Base-by-base conservation (phyloP, 257 asterid species). In the Prunella vulgaris region DNA sequence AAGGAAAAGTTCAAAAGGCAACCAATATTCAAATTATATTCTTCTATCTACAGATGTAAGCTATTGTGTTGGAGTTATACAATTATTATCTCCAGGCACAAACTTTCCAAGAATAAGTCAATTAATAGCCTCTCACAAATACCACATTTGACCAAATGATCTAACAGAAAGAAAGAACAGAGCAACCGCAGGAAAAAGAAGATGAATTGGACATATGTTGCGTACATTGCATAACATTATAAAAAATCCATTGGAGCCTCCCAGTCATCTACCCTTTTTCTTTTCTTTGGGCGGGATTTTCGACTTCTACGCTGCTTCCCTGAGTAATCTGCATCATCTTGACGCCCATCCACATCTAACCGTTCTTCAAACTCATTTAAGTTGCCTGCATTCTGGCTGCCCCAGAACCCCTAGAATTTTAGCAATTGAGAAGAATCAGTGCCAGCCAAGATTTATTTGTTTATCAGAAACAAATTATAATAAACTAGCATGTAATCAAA, bases 241-340 rank as follows among this genome's bases (percentile, higher is more conserved):
- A 78, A 61, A 75, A 70, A 88, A 64, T 86, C 95, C 88, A 88
- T 84, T 5, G 94, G 95, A 6, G 79, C 81, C 81, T 84, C 87
- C 93, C 83, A 86, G 0, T 86, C 87, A 75, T 76, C 85, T 1
- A 10, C 27, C 1, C 74, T 28, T 71, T 77, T 81, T 74, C 77
- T 70, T 35, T 18, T 72, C 68, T 74, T 76, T 48, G 71, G 32
- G n/a, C 79, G 62, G 8, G 24, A 14, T 56, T 74, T 80, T 71
- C 72, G 61, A 10, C 71, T 66, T 60, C 46, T 79, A 37, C 74
- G 72, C 53, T 70, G 63, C 38, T 77, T 74, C 68, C 22, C 57
- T 18, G 78, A 9, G 48, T 73, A 59, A 15, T 48, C n/a, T n/a
- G n/a, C n/a, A n/a, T n/a, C n/a, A n/a, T n/a, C 69, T 10, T 28